Evolutionary conservation across 768 basidiomycete species (phyloP).

Genomic region (Lepiota venenata): DNA sequence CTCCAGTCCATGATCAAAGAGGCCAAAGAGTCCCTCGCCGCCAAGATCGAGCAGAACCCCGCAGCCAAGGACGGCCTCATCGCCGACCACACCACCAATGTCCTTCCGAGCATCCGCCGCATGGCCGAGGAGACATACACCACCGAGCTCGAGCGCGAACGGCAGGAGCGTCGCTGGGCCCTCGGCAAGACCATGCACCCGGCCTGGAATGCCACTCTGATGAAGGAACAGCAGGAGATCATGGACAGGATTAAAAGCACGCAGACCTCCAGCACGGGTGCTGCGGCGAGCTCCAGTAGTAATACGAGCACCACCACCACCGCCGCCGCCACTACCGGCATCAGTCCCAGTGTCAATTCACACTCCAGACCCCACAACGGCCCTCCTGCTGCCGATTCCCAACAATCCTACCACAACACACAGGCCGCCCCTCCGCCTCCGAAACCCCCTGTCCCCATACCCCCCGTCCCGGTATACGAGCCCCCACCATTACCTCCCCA

Average conservation of each 20-base stretch:
- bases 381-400: neutral
- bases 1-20: constrained; percentile 48
- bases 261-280: too few species aligned
- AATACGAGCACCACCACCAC: constrained; percentile 9
- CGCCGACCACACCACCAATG: constrained; percentile 31
- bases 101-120: constrained; percentile 40
- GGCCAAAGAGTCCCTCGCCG: constrained; percentile 55
- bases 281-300: too few species aligned
- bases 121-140: constrained; percentile 47
- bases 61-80: constrained; percentile 25
- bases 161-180: constrained; percentile 48
- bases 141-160: constrained; percentile 41
- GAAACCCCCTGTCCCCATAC: neutral
- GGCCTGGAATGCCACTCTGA: constrained; percentile 26
- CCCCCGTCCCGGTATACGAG: neutral
- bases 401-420: neutral
- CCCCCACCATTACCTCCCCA: constrained; percentile 7
- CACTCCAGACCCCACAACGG: neutral
- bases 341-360: neutral
- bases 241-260: constrained; percentile 43
- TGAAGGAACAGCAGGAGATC: constrained; percentile 39
- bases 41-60: constrained; percentile 44
- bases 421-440: neutral
- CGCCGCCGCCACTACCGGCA: constrained; percentile 1
- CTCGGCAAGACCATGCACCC: constrained; percentile 30